Evolutionary conservation across 805 yeast genomes (phyloP).

Genomic region (Cyberlindnera subsufficiens): DNA sequence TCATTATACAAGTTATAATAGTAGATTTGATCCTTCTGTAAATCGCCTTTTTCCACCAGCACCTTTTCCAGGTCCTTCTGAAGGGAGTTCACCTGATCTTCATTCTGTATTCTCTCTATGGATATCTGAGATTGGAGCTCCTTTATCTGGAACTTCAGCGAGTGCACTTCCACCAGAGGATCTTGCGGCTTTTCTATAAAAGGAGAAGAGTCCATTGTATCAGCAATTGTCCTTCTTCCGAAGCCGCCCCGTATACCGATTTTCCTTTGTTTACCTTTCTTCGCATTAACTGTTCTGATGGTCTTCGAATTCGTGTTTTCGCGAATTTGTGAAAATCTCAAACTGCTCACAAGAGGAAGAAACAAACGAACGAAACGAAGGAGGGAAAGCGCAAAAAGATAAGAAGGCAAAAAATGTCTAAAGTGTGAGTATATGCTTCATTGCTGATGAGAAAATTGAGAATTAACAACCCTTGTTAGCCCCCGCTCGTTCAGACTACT

Average conservation of each 20-base stretch:
- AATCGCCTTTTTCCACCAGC: slow-evolving; percentile 12
- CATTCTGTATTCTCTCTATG: slow-evolving; percentile 26
- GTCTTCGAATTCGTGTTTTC: too few relatives aligned
- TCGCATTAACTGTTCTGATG: too few relatives aligned
- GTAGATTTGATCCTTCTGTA: slow-evolving; percentile 28
- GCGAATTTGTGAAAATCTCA: too few relatives aligned
- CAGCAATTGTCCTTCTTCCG: not conserved
- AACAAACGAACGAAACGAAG: not conserved
- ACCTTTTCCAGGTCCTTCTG: slow-evolving; percentile 19
- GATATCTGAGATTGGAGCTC: slow-evolving; percentile 35
- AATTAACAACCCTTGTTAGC: slow-evolving; percentile 26
- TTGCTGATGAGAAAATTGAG: not conserved
- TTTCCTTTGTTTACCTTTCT: too few relatives aligned
- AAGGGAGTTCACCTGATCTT: slow-evolving; percentile 25
- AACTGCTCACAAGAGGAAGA: too few relatives aligned
- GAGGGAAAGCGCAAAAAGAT: not conserved
- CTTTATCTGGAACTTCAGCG: slow-evolving; percentile 31
- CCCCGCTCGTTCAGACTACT: slow-evolving; percentile 93
- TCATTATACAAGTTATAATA: slow-evolving; percentile 31
- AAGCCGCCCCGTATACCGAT: not conserved
- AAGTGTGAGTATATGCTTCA: slow-evolving; percentile 32
- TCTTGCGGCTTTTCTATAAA: slow-evolving; percentile 29
- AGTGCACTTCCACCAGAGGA: slow-evolving; percentile 16
- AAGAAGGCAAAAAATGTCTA: slow-evolving; percentile 30
- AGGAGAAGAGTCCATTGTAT: slow-evolving; percentile 26